These are phyloP conservation scores for Eustoma russellianum DNA, from an alignment of 257 asterid species.

Conservation along the genomic window DNA sequence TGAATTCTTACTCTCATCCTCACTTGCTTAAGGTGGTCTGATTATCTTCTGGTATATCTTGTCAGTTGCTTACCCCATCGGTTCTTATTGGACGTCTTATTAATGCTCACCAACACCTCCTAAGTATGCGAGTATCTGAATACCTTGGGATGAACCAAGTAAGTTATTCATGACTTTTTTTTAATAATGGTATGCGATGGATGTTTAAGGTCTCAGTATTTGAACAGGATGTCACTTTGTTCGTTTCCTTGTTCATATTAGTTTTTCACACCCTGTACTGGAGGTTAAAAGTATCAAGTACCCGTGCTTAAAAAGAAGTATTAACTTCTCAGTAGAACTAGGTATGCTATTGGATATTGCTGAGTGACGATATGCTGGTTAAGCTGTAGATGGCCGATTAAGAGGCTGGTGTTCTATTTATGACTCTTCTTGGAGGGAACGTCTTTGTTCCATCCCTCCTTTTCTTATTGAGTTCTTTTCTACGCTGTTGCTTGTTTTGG, in stretches of 20 bases:
- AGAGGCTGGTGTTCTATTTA: too few relatives aligned
- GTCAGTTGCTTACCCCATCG: slow-evolving; percentile 81
- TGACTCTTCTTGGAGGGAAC: too few relatives aligned
- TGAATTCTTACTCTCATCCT: slow-evolving; percentile 5
- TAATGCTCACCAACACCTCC: slow-evolving; percentile 77
- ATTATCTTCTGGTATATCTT: slow-evolving; percentile 10
- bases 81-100: slow-evolving; percentile 84
- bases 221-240: too few relatives aligned
- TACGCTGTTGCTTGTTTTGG: not conserved
- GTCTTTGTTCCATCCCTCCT: not conserved
- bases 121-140: slow-evolving; percentile 78
- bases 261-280: too few relatives aligned
- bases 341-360: too few relatives aligned
- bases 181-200: not conserved
- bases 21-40: slow-evolving; percentile 6
- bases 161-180: slow-evolving; percentile 13
- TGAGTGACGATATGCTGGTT: not conserved
- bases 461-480: not conserved
- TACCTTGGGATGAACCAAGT: slow-evolving; percentile 80
- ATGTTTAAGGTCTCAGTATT: not conserved
- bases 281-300: too few relatives aligned
- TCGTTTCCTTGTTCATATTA: too few relatives aligned
- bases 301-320: too few relatives aligned
- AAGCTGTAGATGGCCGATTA: too few relatives aligned
- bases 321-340: too few relatives aligned